Base-by-base conservation (phyloP, 768 basidiomycete genomes). In the Xerocomellus dryophilus region DNA sequence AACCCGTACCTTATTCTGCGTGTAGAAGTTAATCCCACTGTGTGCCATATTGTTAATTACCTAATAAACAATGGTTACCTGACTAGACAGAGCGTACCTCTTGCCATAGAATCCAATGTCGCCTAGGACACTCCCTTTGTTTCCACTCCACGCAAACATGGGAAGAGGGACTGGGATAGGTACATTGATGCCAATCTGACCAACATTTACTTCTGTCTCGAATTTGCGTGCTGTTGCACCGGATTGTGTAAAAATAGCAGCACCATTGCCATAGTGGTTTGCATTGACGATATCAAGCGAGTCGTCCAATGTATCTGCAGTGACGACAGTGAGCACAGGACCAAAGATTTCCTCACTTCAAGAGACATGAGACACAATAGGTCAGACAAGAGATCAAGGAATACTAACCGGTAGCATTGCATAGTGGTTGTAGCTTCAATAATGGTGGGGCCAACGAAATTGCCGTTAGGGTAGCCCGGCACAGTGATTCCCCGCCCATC, bases 71-170 rank as follows among this genome's bases (percentile, higher is more conserved):
- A 31, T 43, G 21, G 32, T 27, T 18, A 39, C 7, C 11, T 43
- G 31, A 11, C 3, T 14, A 9, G 40, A 52, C 2, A 15, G 31
- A 36, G 59, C 75, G 56, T 58, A 86, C 88, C 85, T 82, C 71
- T 88, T 89, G 27, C 95, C 95, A 62, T 97, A 97, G 76, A 97
- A 95, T 5, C 86, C 85, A 42, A 93, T 82, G 65, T 95, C 91
- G 21, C 93, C 93, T 51, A 94, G 73, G 62, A 83, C 83, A 63
- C 88, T 91, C 38, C 76, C 85, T 78, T 94, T 96, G 75, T 94
- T 96, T 25, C 97, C 96, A 62, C 90, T 93, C 93, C 93, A 96
- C 27, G 92, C 83, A 75, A 97, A 98, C 90, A 97, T 95, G 15
- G 89, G 88, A 29, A 88, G 73, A 42, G 96, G 96, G 6, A 99